Conservation (phyloP, 345 rosid genomes). For the Conringia planisiliqua region DNA sequence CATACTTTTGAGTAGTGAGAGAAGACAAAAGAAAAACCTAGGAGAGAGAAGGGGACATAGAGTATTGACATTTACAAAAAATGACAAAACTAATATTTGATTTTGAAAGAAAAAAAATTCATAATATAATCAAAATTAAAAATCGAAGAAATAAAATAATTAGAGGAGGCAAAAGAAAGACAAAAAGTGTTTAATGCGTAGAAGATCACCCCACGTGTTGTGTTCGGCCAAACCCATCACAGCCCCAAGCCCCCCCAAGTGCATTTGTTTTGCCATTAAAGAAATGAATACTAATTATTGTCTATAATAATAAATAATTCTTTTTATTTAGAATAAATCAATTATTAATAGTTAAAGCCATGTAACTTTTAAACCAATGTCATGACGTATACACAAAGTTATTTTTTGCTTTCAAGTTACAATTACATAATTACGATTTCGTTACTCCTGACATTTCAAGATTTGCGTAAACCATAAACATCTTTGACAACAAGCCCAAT, state of each 20-base stretch:
- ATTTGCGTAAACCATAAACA: too few relatives aligned
- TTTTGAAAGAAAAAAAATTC: not conserved
- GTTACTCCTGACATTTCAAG: not conserved
- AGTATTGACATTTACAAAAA: not conserved
- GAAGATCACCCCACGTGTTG: conserved; percentile 10
- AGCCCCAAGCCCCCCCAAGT: not conserved
- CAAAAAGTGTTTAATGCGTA: not conserved
- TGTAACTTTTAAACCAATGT: not conserved
- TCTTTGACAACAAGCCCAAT: not conserved
- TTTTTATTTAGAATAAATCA: too few relatives aligned
- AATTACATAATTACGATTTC: not conserved
- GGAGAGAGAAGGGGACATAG: not conserved
- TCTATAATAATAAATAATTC: not conserved
- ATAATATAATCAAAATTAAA: not conserved
- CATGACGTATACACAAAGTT: not conserved
- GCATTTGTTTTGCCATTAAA: conserved; percentile 1
- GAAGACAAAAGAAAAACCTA: not conserved
- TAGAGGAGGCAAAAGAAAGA: conserved; percentile 16
- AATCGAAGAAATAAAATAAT: not conserved
- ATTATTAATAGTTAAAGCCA: too few relatives aligned
- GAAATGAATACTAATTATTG: not conserved
- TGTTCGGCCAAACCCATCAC: conserved; percentile 14
- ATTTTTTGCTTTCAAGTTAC: not conserved
- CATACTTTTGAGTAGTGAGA: not conserved
- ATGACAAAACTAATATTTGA: conserved; percentile 6